Base-by-base conservation (phyloP, 2,329 filamentous ascomycete species). In the Cytospora piceae region DNA sequence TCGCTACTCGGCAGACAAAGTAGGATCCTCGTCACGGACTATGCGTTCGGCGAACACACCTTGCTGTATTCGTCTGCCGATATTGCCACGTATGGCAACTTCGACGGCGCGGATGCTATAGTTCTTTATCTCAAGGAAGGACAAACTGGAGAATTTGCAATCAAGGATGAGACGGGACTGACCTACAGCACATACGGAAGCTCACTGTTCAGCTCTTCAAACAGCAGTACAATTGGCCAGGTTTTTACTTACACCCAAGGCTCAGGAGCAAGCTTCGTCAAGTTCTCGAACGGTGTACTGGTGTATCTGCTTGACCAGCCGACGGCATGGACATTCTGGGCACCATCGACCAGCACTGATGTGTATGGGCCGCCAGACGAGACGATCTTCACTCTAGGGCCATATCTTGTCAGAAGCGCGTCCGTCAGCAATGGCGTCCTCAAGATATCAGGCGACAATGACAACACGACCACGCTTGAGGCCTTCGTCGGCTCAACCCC, bases 361-460 rank as follows among this genome's bases (percentile, higher is more conserved):
- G 84, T 84, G 0, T 74, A 77, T 14, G 78, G 79, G 1, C 72
- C 73, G 1, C 76, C 81, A 0, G 70, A 79, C 58, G 72, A 84
- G 67, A 82, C 86, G 42, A 77, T 87, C n/a, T 82, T 88, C 58
- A 74, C 85, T 39, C 78, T 86, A 68, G 85, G 83, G 0, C 83
- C 85, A 12, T 87, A 87, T 70, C 77, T 88, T 12, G 75, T 86
- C 53, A 80, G 85, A 24, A 81, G 79, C 11, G 86, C 85, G 0
- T 81, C 80, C 42, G 72, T 88, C 11, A 71, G 80, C 29, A 82
- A 81, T 4, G 76, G 74, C 42, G 78, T 80, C 3, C 76, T 91
- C 2, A 77, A 84, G 32, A 73, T 91, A 29, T 83, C 82, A 4
- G 89, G 87, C 14, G 89, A 91, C 72, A 78, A 90, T 58, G 90